Percentiles rank a stretch among this genome's conserved stretches.
Conservation (phyloP, 805 yeast genomes). For the Candida berthetii region DNA sequence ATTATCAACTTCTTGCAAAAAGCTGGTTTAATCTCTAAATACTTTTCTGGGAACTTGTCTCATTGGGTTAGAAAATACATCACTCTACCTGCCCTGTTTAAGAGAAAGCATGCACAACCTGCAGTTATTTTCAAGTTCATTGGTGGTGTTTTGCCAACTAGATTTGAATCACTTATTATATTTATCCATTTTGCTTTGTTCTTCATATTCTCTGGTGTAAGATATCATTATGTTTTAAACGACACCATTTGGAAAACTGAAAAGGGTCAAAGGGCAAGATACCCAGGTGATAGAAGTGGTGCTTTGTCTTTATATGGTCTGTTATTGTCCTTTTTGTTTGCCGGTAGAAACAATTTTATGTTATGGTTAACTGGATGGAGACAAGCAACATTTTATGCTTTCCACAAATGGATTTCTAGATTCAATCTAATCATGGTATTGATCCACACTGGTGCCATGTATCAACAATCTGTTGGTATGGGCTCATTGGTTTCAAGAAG, state of each 20-base stretch:
- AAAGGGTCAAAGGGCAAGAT: slow-evolving; percentile 15
- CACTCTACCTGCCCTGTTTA: slow-evolving; percentile 10
- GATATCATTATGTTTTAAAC: slow-evolving; percentile 10
- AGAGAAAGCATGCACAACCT: slow-evolving; percentile 15
- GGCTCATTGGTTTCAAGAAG: too few relatives aligned
- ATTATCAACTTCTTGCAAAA: slow-evolving; percentile 18
- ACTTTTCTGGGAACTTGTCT: slow-evolving; percentile 7
- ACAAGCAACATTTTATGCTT: slow-evolving; percentile 54
- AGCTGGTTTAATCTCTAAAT: slow-evolving; percentile 9
- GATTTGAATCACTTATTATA: slow-evolving; percentile 22
- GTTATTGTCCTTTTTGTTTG: slow-evolving; percentile 54
- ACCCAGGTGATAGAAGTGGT: slow-evolving; percentile 21
- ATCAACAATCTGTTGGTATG: slow-evolving; percentile 13
- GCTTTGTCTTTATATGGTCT: slow-evolving; percentile 24
- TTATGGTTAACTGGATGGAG: slow-evolving; percentile 60
- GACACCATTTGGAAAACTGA: slow-evolving; percentile 13
- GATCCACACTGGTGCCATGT: slow-evolving; percentile 16
- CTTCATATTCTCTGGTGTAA: slow-evolving; percentile 10
- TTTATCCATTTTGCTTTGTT: slow-evolving; percentile 24
- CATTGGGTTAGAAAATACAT: slow-evolving; percentile 11
- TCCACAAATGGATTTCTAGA: slow-evolving; percentile 63
- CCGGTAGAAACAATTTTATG: slow-evolving; percentile 69
- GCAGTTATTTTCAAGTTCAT: slow-evolving; percentile 4
- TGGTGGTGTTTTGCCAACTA: slow-evolving; percentile 19
- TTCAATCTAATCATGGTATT: slow-evolving; percentile 23